Evolutionary conservation across 768 basidiomycete genomes (phyloP).

Genomic region (Collybia sp.): DNA sequence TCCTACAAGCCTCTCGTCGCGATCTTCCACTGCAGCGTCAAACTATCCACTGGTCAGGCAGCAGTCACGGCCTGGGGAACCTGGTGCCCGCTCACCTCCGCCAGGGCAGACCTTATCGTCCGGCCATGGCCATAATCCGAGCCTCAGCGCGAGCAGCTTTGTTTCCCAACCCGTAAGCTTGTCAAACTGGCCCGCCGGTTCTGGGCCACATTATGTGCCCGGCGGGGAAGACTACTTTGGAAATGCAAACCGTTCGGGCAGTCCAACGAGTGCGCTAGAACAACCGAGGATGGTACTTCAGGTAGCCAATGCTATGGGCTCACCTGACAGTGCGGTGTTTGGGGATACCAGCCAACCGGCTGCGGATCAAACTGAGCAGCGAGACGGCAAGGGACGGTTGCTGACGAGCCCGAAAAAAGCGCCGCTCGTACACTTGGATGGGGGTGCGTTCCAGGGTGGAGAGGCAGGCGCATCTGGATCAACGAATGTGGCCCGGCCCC

Average conservation of each 20-base stretch:
- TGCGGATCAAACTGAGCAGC: conserved; percentile 1
- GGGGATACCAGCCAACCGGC: conserved; percentile 21
- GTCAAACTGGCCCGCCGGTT: conserved; percentile 8
- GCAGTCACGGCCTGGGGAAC: conserved; percentile 10
- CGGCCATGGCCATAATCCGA: conserved; percentile 13
- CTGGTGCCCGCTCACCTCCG: not conserved
- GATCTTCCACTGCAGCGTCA: conserved; percentile 42
- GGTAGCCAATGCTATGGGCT: conserved; percentile 26
- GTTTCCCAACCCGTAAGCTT: conserved; percentile 9
- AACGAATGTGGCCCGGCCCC: conserved; percentile 3
- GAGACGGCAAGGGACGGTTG: conserved; percentile 27
- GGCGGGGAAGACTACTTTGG: conserved; percentile 10
- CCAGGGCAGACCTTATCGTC: conserved; percentile 1
- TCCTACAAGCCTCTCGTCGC: conserved; percentile 23
- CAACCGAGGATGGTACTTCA: conserved; percentile 28
- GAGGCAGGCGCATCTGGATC: conserved; percentile 9
- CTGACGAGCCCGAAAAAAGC: conserved; percentile 22
- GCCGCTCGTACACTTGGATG: conserved; percentile 35
- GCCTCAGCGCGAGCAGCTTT: conserved; percentile 11
- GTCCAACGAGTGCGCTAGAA: conserved; percentile 37
- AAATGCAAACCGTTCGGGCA: conserved; percentile 26
- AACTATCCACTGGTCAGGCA: conserved; percentile 24
- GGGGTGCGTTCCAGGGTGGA: conserved; percentile 24
- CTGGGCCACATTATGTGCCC: conserved; percentile 10
- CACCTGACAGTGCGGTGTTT: conserved; percentile 18